Evolutionary conservation across 129 eudicot genomes (phyloP).

Genomic region (Tagetes patula): DNA sequence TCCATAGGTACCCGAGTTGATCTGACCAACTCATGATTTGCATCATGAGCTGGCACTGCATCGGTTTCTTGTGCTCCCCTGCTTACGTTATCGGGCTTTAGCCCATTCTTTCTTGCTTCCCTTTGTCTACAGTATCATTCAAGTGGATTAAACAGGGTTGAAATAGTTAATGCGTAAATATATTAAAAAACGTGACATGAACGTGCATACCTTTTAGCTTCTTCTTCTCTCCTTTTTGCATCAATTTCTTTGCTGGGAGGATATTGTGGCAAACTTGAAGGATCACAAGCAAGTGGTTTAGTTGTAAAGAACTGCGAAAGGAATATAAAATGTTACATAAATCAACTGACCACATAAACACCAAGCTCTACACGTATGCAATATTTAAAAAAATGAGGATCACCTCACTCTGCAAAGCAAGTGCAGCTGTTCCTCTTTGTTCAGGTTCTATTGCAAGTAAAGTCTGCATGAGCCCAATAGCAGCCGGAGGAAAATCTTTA

Average conservation of each 20-base stretch:
- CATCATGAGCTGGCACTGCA: conserved; percentile 56
- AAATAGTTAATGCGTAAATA: neutral
- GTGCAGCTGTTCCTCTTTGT: conserved; percentile 67
- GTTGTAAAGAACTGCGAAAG: conserved; percentile 62
- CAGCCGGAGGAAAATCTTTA: conserved; percentile 65
- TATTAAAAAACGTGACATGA: neutral
- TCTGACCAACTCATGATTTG: conserved; percentile 52
- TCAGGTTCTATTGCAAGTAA: conserved; percentile 78
- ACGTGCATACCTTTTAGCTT: conserved; percentile 60
- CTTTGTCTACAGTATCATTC: conserved; percentile 49
- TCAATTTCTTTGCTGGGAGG: conserved; percentile 98
- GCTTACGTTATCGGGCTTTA: conserved; percentile 37
- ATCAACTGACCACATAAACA: conserved; percentile 14
- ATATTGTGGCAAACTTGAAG: conserved; percentile 75
- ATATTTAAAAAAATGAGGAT: neutral
- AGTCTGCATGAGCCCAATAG: conserved; percentile 64
- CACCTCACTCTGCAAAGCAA: conserved; percentile 78
- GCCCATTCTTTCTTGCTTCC: conserved; percentile 41
- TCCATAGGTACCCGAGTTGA: conserved; percentile 57
- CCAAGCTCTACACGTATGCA: neutral
- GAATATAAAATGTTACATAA: neutral
- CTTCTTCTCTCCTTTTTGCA: conserved; percentile 80
- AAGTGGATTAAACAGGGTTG: conserved; percentile 11
- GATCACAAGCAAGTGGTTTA: conserved; percentile 78
- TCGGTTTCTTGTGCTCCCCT: conserved; percentile 48